Base-by-base conservation (phyloP, 2,329 filamentous ascomycete species). In the Plectosphaerella sp. region DNA sequence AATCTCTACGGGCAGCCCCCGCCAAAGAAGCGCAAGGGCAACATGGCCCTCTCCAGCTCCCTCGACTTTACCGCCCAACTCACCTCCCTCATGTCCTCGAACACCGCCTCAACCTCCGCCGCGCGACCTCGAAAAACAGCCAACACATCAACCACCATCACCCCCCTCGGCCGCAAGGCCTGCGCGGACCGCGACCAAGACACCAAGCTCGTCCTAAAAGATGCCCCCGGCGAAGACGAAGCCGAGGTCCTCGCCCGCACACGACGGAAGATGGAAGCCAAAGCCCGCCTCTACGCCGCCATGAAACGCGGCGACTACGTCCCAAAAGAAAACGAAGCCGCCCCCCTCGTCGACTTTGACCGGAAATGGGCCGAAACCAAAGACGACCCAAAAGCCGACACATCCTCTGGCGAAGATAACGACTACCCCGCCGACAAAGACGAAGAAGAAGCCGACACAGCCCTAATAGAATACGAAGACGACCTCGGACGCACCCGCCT, bases 21-120 rank as follows among this genome's bases (percentile, higher is more conserved):
- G 37, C 74, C 81, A 11, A 93, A 91, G 68, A 85, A 84, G 61
- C 78, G 82, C 58, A 80, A 80, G 64, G 86, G 84, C 63, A 84
- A 88, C 62, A 82, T 89, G 52, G 83, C 84, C 16, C 82, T 91
- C 16, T 87, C 84, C 16, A 84, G 83, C 48, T 87, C 84, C 45
- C 82, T 96, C 51, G 85, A 91, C 65, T 97, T 99, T 73, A 85
- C 88, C n/a, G 89, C 90, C 11, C 89, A 94, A 58, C 83, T 97
- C 57, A 87, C 88, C 60, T 89, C 86, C 45, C 83, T 97, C 51
- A 90, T 97, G 71, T 76, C 86, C 50, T 57, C 69, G 5, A 72
- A 78, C 35, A 67, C 78, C 22, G 58, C 72, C 20, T 62, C 74
- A 4, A 54, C 69, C 53, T 67, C 73, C 54, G 59, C 68, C n/a